Percentiles rank a stretch among this genome's conserved stretches.
phyloP scores from a whole-genome alignment of 176 grass and related monocot genomes.

The Puccinellia tenuiflora region DNA sequence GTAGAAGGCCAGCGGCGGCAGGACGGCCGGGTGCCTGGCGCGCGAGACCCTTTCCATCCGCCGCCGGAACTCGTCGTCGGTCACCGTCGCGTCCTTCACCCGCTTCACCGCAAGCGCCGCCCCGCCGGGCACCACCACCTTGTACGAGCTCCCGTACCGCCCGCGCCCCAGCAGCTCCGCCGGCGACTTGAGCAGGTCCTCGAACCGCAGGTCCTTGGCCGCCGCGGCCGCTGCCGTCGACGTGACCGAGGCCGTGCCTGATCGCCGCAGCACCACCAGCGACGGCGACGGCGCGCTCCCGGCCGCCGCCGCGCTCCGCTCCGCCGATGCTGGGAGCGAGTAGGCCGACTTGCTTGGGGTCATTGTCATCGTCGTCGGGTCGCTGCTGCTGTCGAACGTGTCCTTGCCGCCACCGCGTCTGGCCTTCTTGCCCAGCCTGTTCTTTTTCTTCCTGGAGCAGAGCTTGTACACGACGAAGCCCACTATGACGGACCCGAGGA shows the following conservation, averaged over 20 bases:
- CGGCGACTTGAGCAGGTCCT: slow-evolving; percentile 62
- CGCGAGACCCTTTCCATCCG: slow-evolving; percentile 44
- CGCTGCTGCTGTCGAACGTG: slow-evolving; percentile 1
- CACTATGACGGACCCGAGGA: slow-evolving; percentile 35
- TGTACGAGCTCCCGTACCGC: slow-evolving; percentile 62
- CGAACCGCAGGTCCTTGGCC: slow-evolving; percentile 45
- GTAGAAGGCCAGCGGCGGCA: slow-evolving; percentile 57
- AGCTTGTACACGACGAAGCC: slow-evolving; percentile 31
- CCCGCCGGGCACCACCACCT: slow-evolving; percentile 42
- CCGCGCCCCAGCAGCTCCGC: slow-evolving; percentile 69
- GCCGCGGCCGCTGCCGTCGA: background rate
- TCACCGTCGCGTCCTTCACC: slow-evolving; percentile 40
- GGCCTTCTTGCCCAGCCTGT: background rate
- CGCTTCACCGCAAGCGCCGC: slow-evolving; percentile 59
- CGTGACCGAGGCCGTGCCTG: slow-evolving; percentile 28
- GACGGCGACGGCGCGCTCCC: slow-evolving; percentile 1
- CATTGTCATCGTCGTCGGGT: background rate
- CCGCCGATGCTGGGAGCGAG: slow-evolving; percentile 21
- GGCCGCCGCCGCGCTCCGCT: background rate
- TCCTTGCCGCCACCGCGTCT: background rate
- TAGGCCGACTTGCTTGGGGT: slow-evolving; percentile 30
- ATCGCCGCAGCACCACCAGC: slow-evolving; percentile 30
- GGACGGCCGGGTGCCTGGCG: slow-evolving; percentile 41
- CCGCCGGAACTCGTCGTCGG: slow-evolving; percentile 36
- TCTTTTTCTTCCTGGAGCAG: slow-evolving; percentile 8